Evolutionary conservation across 352 stramenopile genomes (phyloP), one percentile per base, ranked within the genome.

Genomic region (Phytophthora melonis): DNA sequence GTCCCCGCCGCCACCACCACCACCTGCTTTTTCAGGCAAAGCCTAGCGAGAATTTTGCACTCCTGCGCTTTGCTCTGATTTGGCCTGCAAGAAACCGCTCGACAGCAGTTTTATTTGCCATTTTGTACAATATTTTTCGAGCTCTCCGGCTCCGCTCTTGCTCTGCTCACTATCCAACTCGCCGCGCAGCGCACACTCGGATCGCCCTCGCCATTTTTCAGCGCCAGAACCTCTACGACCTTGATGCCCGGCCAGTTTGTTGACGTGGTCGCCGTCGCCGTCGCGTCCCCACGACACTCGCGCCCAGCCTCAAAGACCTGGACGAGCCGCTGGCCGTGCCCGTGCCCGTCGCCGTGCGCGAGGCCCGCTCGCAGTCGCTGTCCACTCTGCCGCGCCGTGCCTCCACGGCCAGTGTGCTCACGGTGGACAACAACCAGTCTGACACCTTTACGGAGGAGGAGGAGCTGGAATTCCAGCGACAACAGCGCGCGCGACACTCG

Each of bases 311-410:
- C 6, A 81, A 81, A 30, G 59, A 68, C 30, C 34, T 68, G 41
- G 62, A 71, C 18, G 66, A 73, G 9, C 63, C 66, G 10, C n/a
- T 60, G 25, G 59, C 61, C 9, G 39, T 79, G 8, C 75, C 76
- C 7, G 49, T 78, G 39, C 36, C 36, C 11, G 36, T 43, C 4
- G 75, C 77, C 18, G 63, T 83, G 23, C 75, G 78, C 11, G 78
- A 61, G 21, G 59, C 57, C 4, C 81, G 83, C 5, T 90, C 81
- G 25, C 79, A 84, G 63, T 90, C 83, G 36, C 73, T 89, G 10
- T 82, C 68, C 18, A 77, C 62, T 18, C 41, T 74, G 27, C 66
- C 66, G 8, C 62, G 66, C 14, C 70, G 77, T 19, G 72, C 70
- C 5, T 81, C 68, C 53, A 80, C 73, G 7, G 63, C 75, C 18